phyloP scores from a whole-genome alignment of 1,284 basidiomycete species.

The Sparassis latifolia region DNA sequence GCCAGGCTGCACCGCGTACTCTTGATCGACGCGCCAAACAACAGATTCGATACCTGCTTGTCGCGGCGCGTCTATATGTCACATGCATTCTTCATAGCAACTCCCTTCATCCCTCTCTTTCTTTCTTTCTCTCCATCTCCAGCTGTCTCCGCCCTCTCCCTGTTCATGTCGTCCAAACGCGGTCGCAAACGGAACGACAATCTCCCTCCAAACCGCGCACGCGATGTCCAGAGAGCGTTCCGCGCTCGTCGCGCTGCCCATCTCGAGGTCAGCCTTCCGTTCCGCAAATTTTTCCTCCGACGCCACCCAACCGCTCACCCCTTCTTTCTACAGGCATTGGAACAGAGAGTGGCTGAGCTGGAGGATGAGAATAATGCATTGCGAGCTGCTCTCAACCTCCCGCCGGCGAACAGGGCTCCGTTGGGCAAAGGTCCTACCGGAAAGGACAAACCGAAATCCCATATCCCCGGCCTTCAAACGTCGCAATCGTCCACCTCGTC shows the following conservation, averaged over 20 bases:
- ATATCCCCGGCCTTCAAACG: slow-evolving; percentile 21
- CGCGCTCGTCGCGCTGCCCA: slow-evolving; percentile 86
- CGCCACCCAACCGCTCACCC: slow-evolving; percentile 4
- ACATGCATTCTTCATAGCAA: slow-evolving; percentile 17
- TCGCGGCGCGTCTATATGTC: slow-evolving; percentile 16
- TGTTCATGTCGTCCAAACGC: slow-evolving; percentile 73
- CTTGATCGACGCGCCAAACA: slow-evolving; percentile 10
- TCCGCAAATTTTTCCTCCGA: not conserved
- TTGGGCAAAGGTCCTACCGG: slow-evolving; percentile 80
- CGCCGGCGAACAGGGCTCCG: slow-evolving; percentile 62
- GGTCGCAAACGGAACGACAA: slow-evolving; percentile 90
- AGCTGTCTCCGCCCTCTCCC: slow-evolving; percentile 13
- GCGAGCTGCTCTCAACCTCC: slow-evolving; percentile 69
- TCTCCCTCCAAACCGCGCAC: slow-evolving; percentile 84
- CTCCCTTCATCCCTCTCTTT: slow-evolving; percentile 16
- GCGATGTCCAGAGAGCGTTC: slow-evolving; percentile 91
- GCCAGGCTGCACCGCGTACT: not conserved
- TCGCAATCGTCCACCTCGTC: slow-evolving; percentile 12
- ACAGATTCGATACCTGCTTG: not conserved
- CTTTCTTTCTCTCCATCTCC: slow-evolving; percentile 15
- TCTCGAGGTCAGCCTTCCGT: slow-evolving; percentile 49
- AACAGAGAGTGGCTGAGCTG: slow-evolving; percentile 75
- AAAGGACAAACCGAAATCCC: slow-evolving; percentile 63
- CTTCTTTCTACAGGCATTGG: slow-evolving; percentile 54
- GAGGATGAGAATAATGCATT: slow-evolving; percentile 82